phyloP scores from a whole-genome alignment of 2,329 filamentous ascomycete species.

The Cadophora sp. region DNA sequence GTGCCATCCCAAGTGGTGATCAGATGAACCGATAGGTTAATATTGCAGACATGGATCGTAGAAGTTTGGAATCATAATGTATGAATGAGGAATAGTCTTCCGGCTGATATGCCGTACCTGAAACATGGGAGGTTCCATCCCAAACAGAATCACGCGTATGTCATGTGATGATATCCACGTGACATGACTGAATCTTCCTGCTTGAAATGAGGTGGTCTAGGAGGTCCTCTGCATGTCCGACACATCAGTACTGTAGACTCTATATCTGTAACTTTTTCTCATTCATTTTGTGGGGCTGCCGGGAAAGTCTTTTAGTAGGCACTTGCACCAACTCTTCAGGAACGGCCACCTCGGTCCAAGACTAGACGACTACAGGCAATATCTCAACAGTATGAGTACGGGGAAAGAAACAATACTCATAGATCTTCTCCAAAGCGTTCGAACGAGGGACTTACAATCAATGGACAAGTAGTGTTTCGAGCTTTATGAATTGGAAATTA shows the following conservation, averaged over 20 bases:
- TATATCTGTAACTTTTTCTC: neutral
- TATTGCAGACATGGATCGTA: neutral
- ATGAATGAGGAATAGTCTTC: neutral
- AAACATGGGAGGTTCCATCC: neutral
- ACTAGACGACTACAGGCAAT: neutral
- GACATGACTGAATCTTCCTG: neutral
- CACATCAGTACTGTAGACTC: too few relatives aligned
- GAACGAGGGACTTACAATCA: neutral
- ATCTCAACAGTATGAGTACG: neutral
- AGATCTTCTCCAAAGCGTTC: neutral
- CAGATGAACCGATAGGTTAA: conserved; percentile 8
- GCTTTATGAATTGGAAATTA: neutral
- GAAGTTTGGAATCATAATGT: conserved; percentile 7
- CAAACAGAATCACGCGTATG: neutral
- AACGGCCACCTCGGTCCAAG: neutral
- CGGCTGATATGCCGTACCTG: neutral
- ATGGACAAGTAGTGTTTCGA: neutral
- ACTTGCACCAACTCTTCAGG: neutral
- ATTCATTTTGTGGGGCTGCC: neutral
- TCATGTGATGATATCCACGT: neutral
- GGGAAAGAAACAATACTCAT: neutral
- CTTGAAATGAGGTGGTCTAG: neutral
- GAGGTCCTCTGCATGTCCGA: too few relatives aligned
- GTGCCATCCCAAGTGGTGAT: neutral
- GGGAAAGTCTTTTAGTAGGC: neutral